Conservation (phyloP, 768 basidiomycete genomes). For the Leccinum subgranulosum region DNA sequence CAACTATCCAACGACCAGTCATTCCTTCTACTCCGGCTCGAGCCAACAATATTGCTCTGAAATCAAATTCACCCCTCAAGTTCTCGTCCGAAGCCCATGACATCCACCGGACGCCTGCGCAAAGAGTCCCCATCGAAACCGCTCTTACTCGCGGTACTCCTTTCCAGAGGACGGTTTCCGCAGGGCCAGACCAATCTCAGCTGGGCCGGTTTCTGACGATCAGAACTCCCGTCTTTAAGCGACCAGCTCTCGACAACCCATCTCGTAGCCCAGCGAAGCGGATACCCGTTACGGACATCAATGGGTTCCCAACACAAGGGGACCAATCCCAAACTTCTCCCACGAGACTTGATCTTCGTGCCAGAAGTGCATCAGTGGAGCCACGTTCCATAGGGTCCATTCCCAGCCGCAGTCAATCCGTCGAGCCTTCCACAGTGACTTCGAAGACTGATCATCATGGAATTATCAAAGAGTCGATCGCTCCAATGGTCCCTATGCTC, state of each 20-base stretch:
- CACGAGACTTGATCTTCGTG: constrained; percentile 16
- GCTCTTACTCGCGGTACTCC: constrained; percentile 49
- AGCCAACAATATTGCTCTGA: constrained; percentile 7
- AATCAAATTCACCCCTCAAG: constrained; percentile 32
- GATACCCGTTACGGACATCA: constrained; percentile 27
- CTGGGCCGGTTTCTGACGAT: constrained; percentile 12
- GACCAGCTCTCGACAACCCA: constrained; percentile 36
- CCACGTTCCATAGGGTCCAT: constrained; percentile 20
- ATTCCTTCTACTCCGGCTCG: constrained; percentile 30
- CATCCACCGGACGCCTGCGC: constrained; percentile 55
- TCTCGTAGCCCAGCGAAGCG: constrained; percentile 36
- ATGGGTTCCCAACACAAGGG: constrained; percentile 25
- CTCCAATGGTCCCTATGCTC: constrained; percentile 12
- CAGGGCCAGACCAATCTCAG: constrained; percentile 19
- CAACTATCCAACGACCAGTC: constrained; percentile 24
- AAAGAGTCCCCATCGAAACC: constrained; percentile 55
- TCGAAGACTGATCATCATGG: constrained; percentile 7
- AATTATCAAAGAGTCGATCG: constrained; percentile 19
- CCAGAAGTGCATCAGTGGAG: constrained; percentile 36
- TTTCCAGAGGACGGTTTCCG: constrained; percentile 42
- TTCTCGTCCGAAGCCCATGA: constrained; percentile 36
- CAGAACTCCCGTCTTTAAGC: constrained; percentile 39
- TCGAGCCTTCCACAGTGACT: constrained; percentile 19
- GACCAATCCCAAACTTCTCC: constrained; percentile 13
- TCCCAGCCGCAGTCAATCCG: constrained; percentile 28